phyloP scores from a whole-genome alignment of 352 stramenopile genomes.

The Pilasporangium apinafurcum region DNA sequence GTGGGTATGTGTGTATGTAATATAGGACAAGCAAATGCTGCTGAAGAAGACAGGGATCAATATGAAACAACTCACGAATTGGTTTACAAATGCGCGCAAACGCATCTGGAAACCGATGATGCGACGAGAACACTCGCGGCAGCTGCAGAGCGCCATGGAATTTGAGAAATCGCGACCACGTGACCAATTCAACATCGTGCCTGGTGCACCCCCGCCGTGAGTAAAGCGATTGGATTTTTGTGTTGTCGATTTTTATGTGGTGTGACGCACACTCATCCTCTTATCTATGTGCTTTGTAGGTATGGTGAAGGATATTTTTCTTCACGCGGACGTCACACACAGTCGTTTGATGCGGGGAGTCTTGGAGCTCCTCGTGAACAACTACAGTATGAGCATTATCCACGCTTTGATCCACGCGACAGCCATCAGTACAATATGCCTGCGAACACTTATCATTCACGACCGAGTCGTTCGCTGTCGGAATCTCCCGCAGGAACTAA shows the following conservation, averaged over 20 bases:
- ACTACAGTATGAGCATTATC: too few species aligned
- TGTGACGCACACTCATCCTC: neutral
- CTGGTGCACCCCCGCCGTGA: constrained; percentile 10
- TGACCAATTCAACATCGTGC: constrained; percentile 16
- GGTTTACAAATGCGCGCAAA: constrained; percentile 87
- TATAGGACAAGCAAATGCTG: constrained; percentile 85
- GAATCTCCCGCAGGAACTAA: constrained; percentile 40
- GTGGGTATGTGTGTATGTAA: neutral
- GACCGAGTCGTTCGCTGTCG: constrained; percentile 56
- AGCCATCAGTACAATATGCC: constrained; percentile 5
- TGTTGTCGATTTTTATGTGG: neutral
- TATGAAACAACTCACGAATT: constrained; percentile 90
- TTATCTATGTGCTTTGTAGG: constrained; percentile 2
- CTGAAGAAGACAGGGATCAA: constrained; percentile 87
- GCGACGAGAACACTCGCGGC: constrained; percentile 71
- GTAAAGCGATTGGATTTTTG: neutral
- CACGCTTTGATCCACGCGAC: constrained; percentile 6
- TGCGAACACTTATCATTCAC: constrained; percentile 19
- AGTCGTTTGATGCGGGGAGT: constrained; percentile 69
- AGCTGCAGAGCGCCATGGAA: constrained; percentile 69
- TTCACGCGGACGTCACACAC: constrained; percentile 29
- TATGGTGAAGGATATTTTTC: constrained; percentile 28
- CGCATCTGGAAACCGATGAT: constrained; percentile 90
- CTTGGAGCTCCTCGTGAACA: constrained; percentile 18
- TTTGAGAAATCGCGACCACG: constrained; percentile 44